These are phyloP conservation scores for Fusarium cicatricum DNA, from an alignment of 2,329 filamentous ascomycete species.

Conservation along the genomic window DNA sequence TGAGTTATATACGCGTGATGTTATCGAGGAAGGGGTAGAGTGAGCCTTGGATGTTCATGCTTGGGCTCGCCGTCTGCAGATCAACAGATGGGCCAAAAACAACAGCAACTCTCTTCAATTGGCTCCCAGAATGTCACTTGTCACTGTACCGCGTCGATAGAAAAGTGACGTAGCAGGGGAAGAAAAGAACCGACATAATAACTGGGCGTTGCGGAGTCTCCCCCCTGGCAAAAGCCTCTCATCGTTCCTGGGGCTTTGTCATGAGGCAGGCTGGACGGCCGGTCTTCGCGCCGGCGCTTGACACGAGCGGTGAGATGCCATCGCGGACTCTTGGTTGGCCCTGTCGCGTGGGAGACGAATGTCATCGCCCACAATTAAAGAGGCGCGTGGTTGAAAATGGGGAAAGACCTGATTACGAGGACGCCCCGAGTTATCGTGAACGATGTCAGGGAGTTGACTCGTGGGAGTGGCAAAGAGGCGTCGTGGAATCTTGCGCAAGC, in stretches of 20 bases:
- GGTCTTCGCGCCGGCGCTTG: slow-evolving; percentile 10
- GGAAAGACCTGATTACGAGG: neutral
- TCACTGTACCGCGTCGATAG: neutral
- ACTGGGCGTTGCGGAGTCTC: slow-evolving; percentile 10
- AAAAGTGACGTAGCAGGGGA: slow-evolving; percentile 14
- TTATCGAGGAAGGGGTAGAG: too few species aligned
- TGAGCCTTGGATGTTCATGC: too few species aligned
- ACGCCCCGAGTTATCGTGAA: slow-evolving; percentile 2
- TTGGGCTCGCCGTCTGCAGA: too few species aligned
- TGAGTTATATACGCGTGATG: neutral
- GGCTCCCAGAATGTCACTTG: neutral
- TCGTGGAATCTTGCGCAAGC: slow-evolving; percentile 22
- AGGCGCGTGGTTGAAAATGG: neutral
- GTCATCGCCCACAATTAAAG: slow-evolving; percentile 14
- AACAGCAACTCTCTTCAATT: neutral
- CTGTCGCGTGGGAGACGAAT: slow-evolving; percentile 13
- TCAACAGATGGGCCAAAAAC: neutral
- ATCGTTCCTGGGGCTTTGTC: slow-evolving; percentile 2
- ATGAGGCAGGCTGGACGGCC: slow-evolving; percentile 11
- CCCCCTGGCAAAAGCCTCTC: neutral
- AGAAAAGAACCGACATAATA: slow-evolving; percentile 4
- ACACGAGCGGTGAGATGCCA: slow-evolving; percentile 25
- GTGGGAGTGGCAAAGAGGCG: slow-evolving; percentile 27
- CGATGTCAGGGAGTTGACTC: neutral
- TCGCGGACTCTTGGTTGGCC: slow-evolving; percentile 13